Evolutionary conservation across 2,329 filamentous ascomycete species (phyloP), one percentile per base, ranked within the genome.

Genomic region (Ophioceras dolichostomum): DNA sequence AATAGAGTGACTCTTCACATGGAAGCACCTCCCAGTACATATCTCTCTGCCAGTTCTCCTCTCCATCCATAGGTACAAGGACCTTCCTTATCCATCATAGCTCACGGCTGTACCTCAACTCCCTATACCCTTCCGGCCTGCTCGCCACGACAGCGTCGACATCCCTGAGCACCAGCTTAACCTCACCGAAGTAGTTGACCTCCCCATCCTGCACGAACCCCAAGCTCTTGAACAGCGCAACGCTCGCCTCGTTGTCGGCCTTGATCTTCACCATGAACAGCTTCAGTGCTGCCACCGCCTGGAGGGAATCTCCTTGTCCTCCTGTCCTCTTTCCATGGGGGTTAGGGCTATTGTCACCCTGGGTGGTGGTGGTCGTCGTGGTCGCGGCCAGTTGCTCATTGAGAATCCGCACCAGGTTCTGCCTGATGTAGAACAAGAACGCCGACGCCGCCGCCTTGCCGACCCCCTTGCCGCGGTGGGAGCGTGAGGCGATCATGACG

Each of bases 401-500:
- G 37, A 85, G 41, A 7, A 94, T 73, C 0, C 47, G 56, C 0
- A 49, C 47, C 18, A 73, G 53, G 37, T 82, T 64, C 1, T 52
- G 52, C 4, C 64, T 46, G 5, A 94, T 64, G 50, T 87, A 96
- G 32, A 64, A 57, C 35, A 95, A 50, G 39, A 96, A 81, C 0
- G 74, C 61, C 3, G 75, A 52, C 1, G 94, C 64, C 0, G 82
- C 73, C 0, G 73, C 70, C 5, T 67, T 62, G 0, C 85, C 87
- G 6, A 76, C 61, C 0, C 86, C 86, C 7, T 64, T 61, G 0
- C 79, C 64, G 18, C 79, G 75, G 21, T 74, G 60, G 0, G 55
- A 50, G 4, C 59, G 59, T 2, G 64, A 60, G 0, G 86, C 86
- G 43, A 94, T 78, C 87, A 94, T 94, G 44, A 94, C 72, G 56